These are phyloP conservation scores for Capronia coronata DNA, from an alignment of 2,329 filamentous ascomycete genomes.

Conservation along the genomic window DNA sequence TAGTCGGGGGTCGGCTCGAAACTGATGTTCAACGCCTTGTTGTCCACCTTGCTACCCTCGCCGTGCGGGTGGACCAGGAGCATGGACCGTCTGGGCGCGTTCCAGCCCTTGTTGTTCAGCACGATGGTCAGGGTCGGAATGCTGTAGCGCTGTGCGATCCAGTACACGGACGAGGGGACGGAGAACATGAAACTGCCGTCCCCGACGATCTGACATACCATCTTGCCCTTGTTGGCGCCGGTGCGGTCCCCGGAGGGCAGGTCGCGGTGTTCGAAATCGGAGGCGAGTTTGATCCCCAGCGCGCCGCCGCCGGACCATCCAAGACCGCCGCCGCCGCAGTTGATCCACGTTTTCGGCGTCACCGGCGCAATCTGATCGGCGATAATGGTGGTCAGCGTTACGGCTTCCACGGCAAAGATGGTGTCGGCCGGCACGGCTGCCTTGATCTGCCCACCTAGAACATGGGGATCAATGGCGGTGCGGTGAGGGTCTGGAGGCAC, in stretches of 20 bases:
- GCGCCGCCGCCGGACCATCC: constrained; percentile 74
- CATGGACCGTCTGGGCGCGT: constrained; percentile 56
- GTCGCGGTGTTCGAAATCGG: constrained; percentile 47
- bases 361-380: constrained; percentile 64
- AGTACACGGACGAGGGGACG: constrained; percentile 60
- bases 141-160: constrained; percentile 60
- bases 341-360: constrained; percentile 67
- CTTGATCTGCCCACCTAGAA: constrained; percentile 51
- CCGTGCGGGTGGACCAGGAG: constrained; percentile 61
- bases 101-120: constrained; percentile 66
- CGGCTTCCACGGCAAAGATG: constrained; percentile 71
- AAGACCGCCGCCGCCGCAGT: constrained; percentile 72
- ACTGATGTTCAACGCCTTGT: constrained; percentile 60
- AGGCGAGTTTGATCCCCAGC: constrained; percentile 68
- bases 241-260: constrained; percentile 1
- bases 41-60: constrained; percentile 54
- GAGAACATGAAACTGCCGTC: constrained; percentile 63
- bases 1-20: constrained; percentile 63
- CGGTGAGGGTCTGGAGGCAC: constrained; percentile 50
- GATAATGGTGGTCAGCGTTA: constrained; percentile 63
- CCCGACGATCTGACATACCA: constrained; percentile 59
- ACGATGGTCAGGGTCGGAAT: constrained; percentile 62
- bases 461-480: constrained; percentile 55
- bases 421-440: constrained; percentile 56
- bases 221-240: constrained; percentile 47